Conservation (phyloP, 2,329 filamentous ascomycete genomes). For the Bipolaris victoriae region DNA sequence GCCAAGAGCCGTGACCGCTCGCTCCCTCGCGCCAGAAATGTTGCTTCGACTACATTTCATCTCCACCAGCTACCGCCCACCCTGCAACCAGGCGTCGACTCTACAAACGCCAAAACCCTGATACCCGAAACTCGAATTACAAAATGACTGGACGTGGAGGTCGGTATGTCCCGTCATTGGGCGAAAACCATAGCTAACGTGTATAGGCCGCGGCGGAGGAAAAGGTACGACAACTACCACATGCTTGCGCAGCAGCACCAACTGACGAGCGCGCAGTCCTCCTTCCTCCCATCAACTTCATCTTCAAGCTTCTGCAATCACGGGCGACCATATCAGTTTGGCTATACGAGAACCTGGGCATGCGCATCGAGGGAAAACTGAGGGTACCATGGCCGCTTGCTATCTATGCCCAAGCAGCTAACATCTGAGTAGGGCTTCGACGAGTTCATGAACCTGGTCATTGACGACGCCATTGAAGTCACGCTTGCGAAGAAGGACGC, state of each 20-base stretch:
- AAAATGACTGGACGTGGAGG: slow-evolving; percentile 45
- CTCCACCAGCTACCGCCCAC: slow-evolving; percentile 20
- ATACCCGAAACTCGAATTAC: slow-evolving; percentile 10
- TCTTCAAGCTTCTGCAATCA: slow-evolving; percentile 88
- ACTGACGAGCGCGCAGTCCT: slow-evolving; percentile 58
- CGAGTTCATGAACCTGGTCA: slow-evolving; percentile 98
- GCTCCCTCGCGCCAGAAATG: slow-evolving; percentile 30
- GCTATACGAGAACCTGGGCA: slow-evolving; percentile 94
- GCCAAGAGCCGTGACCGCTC: slow-evolving; percentile 41
- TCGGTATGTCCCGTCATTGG: slow-evolving; percentile 20
- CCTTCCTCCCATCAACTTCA: slow-evolving; percentile 82
- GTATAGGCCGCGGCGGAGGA: slow-evolving; percentile 61
- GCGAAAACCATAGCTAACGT: slow-evolving; percentile 29
- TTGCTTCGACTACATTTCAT: slow-evolving; percentile 29
- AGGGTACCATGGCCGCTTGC: slow-evolving; percentile 64
- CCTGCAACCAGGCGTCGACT: slow-evolving; percentile 13
- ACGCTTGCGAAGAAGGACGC: slow-evolving; percentile 80
- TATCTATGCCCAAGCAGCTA: slow-evolving; percentile 15
- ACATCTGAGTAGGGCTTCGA: slow-evolving; percentile 77
- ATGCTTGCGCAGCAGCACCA: slow-evolving; percentile 12
- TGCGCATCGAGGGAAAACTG: slow-evolving; percentile 96
- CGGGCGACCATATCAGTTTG: slow-evolving; percentile 90
- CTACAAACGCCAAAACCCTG: slow-evolving; percentile 6
- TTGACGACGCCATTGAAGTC: slow-evolving; percentile 95
- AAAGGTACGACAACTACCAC: slow-evolving; percentile 38